A percentile compares a stretch with the other conserved stretches of the same genome.
phyloP scores from a whole-genome alignment of 345 rosid genomes.

The Eucalyptus regnans region DNA sequence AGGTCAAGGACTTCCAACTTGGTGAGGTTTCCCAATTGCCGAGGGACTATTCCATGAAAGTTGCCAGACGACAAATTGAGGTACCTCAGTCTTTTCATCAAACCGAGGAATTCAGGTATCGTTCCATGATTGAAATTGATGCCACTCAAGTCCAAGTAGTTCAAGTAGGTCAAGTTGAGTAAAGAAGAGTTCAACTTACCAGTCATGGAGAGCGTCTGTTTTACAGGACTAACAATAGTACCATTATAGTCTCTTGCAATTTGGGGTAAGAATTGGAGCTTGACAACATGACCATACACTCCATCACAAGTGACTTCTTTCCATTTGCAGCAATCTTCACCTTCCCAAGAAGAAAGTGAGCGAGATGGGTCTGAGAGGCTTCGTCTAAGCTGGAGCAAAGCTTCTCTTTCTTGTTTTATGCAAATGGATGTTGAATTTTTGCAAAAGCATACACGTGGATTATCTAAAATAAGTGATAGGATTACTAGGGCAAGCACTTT shows the following conservation, averaged over 20 bases:
- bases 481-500: not conserved
- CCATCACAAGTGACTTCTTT: not conserved
- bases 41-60: not conserved
- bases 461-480: not conserved
- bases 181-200: not conserved
- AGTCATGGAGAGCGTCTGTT: not conserved
- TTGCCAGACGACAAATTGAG: not conserved
- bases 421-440: not conserved
- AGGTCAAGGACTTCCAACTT: not conserved
- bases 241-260: not conserved
- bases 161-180: not conserved
- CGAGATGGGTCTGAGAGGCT: not conserved
- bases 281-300: not conserved
- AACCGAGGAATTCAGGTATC: not conserved
- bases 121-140: not conserved
- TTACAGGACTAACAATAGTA: fast-evolving
- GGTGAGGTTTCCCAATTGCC: not conserved
- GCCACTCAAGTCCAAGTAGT: not conserved
- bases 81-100: not conserved
- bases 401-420: not conserved
- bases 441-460: not conserved
- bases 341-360: not conserved
- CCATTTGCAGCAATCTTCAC: not conserved
- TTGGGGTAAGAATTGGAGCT: not conserved
- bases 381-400: not conserved